A percentile compares a stretch with the other conserved stretches of the same genome.
These are phyloP conservation scores for Citrus hindsii DNA, from an alignment of 345 rosid genomes.

Conservation along the genomic window DNA sequence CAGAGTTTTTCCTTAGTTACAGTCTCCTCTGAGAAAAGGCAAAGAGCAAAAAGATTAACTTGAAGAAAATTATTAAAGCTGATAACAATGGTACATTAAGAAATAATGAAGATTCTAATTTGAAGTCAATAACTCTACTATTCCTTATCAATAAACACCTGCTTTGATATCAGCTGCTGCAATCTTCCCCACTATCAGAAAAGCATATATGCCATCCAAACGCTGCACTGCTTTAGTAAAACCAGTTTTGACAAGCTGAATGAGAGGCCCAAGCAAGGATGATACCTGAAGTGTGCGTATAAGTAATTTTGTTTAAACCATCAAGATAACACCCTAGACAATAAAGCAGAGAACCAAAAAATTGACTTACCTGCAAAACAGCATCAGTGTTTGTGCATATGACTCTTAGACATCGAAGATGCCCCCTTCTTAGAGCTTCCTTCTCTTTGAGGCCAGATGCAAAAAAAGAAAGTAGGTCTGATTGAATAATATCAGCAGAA, in stretches of 20 bases:
- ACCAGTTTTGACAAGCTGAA: slow-evolving; percentile 92
- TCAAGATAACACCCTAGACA: slow-evolving; percentile 7
- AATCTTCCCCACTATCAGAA: slow-evolving; percentile 70
- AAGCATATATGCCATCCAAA: slow-evolving; percentile 90
- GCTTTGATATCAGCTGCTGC: slow-evolving; percentile 89
- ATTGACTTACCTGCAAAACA: slow-evolving; percentile 50
- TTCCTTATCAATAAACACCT: slow-evolving; percentile 37
- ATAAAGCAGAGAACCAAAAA: background rate
- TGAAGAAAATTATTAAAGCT: slow-evolving; percentile 9
- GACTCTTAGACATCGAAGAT: slow-evolving; percentile 71
- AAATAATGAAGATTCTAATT: background rate
- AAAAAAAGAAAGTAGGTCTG: slow-evolving; percentile 66
- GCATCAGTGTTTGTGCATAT: slow-evolving; percentile 70
- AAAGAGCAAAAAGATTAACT: slow-evolving; percentile 17
- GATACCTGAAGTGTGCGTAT: slow-evolving; percentile 55
- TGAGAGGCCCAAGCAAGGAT: slow-evolving; percentile 69
- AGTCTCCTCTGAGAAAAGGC: slow-evolving; percentile 64
- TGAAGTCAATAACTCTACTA: slow-evolving; percentile 1
- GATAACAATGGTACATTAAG: slow-evolving; percentile 1
- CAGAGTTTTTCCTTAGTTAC: slow-evolving; percentile 85
- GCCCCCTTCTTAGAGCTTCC: slow-evolving; percentile 82
- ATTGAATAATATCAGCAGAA: slow-evolving; percentile 58
- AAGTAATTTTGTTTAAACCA: slow-evolving; percentile 9
- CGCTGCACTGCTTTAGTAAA: slow-evolving; percentile 89
- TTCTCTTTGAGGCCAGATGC: slow-evolving; percentile 92